These are phyloP conservation scores for Dalbergia cochinchinensis DNA, from an alignment of 306 rosid species.

Conservation along the genomic window DNA sequence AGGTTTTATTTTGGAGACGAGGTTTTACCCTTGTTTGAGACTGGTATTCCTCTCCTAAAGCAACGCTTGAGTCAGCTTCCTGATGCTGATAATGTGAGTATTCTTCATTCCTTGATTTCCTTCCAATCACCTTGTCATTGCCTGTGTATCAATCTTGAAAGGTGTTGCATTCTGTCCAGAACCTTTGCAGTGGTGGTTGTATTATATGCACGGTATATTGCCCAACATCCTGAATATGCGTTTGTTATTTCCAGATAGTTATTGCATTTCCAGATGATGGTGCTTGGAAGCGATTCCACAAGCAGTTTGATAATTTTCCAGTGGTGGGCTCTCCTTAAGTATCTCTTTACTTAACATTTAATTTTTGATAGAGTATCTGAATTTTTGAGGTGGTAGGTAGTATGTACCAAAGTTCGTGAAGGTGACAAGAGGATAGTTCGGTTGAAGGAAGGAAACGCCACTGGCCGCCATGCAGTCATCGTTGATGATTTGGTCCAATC, in stretches of 20 bases:
- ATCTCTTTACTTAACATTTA: slow-evolving; percentile 12
- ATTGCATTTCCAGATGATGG: slow-evolving; percentile 98
- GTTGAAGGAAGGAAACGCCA: slow-evolving; percentile 87
- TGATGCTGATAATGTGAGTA: slow-evolving; percentile 73
- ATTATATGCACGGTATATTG: background rate
- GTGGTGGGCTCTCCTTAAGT: slow-evolving; percentile 58
- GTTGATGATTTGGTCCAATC: slow-evolving; percentile 99
- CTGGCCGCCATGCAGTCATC: slow-evolving; percentile 87
- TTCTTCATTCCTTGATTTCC: slow-evolving; percentile 9
- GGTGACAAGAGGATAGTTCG: slow-evolving; percentile 97
- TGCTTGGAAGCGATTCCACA: slow-evolving; percentile 99
- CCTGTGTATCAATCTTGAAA: background rate
- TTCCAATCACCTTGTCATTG: slow-evolving; percentile 18
- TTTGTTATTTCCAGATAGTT: slow-evolving; percentile 69
- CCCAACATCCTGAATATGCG: slow-evolving; percentile 14
- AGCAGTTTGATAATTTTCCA: slow-evolving; percentile 81
- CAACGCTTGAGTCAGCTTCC: slow-evolving; percentile 86
- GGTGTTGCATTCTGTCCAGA: background rate
- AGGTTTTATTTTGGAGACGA: slow-evolving; percentile 96
- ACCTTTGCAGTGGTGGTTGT: background rate
- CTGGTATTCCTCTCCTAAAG: slow-evolving; percentile 95
- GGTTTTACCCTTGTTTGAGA: slow-evolving; percentile 95
- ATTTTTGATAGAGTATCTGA: slow-evolving; percentile 31
- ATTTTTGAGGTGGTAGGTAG: slow-evolving; percentile 67
- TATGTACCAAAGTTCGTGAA: slow-evolving; percentile 93